Evolutionary conservation across 2,329 filamentous ascomycete species (phyloP).

Genomic region (Monosporascus sp.): DNA sequence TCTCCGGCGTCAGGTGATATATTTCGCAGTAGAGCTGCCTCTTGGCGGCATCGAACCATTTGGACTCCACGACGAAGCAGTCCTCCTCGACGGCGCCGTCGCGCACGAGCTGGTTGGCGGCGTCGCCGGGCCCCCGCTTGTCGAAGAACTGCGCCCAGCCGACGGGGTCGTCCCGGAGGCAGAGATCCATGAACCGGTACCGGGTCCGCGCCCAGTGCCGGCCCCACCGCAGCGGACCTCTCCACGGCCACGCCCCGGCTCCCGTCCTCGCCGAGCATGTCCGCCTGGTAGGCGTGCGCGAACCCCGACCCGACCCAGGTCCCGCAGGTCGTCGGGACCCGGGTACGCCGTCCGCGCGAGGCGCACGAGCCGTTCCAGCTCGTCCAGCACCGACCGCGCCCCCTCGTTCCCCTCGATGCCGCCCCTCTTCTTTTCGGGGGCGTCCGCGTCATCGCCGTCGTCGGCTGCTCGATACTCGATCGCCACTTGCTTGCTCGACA

Average conservation of each 20-base stretch:
- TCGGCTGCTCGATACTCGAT: no score
- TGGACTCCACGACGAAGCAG: background rate
- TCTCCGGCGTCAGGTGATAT: background rate
- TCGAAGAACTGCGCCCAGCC: background rate
- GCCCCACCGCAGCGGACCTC: background rate
- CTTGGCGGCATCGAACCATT: background rate
- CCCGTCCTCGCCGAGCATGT: background rate
- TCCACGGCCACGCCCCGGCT: background rate
- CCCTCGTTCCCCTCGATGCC: background rate
- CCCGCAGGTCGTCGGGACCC: background rate
- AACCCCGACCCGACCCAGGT: background rate
- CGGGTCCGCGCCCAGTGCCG: background rate
- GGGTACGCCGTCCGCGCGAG: background rate
- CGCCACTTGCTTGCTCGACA: no score
- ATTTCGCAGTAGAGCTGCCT: background rate
- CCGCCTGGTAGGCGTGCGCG: background rate
- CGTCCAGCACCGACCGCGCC: background rate
- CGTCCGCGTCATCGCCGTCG: no score
- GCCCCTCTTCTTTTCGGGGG: no score
- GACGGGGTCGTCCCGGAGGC: background rate
- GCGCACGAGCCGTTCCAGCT: background rate
- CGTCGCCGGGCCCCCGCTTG: background rate
- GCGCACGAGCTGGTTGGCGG: background rate
- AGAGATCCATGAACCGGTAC: background rate
- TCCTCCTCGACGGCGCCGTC: background rate